Percentiles rank a stretch among this genome's conserved stretches.
phyloP scores from a whole-genome alignment of 768 basidiomycete genomes.

The Lentinula boryana region DNA sequence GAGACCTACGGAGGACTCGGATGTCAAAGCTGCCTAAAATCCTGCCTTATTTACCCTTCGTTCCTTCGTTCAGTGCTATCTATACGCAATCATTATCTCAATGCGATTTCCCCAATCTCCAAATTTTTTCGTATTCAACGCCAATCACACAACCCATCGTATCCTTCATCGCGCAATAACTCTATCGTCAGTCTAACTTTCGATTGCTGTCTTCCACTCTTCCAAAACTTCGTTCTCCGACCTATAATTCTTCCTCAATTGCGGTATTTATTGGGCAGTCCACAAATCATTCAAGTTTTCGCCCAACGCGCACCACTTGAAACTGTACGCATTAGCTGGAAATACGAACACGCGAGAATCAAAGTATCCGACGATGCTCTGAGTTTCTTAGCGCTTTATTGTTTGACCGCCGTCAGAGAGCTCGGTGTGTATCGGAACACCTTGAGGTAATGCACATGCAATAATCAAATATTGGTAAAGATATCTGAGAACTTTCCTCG shows the following conservation, averaged over 20 bases:
- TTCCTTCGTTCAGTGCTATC: not conserved
- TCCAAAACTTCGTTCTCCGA: not conserved
- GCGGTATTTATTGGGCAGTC: not conserved
- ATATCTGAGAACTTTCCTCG: not conserved
- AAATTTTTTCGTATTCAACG: not conserved
- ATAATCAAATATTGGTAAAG: not conserved
- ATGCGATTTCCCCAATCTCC: not conserved
- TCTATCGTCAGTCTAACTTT: not conserved
- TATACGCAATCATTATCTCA: not conserved
- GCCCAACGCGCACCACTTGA: not conserved
- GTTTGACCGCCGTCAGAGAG: not conserved
- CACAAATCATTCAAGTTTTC: not conserved
- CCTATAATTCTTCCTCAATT: not conserved
- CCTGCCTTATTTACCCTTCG: not conserved
- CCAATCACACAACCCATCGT: not conserved
- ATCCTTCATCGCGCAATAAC: not conserved
- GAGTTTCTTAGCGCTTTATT: not conserved
- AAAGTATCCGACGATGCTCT: not conserved
- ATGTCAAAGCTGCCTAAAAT: not conserved
- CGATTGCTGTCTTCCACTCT: not conserved
- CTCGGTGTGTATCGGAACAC: not conserved
- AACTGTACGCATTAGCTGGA: not conserved
- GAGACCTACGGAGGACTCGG: not conserved
- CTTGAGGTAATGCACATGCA: not conserved
- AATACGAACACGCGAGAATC: not conserved